Evolutionary conservation across 306 rosid species (phyloP).

Genomic region (Hippophae rhamnoides): DNA sequence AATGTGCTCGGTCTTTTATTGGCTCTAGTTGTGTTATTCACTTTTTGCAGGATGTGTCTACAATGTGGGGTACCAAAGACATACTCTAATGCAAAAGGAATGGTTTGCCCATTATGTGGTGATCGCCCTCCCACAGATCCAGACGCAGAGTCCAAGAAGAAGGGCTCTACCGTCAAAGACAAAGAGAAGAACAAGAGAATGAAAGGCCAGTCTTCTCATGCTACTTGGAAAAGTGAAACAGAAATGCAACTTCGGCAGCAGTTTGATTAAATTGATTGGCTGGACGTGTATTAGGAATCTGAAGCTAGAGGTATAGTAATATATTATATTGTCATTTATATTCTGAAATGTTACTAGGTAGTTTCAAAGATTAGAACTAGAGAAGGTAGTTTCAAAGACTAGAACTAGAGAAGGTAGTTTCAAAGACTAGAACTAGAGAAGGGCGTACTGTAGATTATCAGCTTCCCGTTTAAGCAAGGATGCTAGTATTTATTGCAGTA

Average conservation of each 20-base stretch:
- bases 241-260: slow-evolving; percentile 95
- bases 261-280: slow-evolving; percentile 42
- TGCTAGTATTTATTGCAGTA: no score
- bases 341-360: background rate
- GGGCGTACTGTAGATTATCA: no score
- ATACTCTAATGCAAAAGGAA: slow-evolving; percentile 64
- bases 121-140: slow-evolving; percentile 65
- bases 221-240: slow-evolving; percentile 89
- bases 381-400: background rate
- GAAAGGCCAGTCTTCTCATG: slow-evolving; percentile 96
- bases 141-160: slow-evolving; percentile 53
- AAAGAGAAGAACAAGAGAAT: slow-evolving; percentile 89
- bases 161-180: slow-evolving; percentile 78
- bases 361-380: background rate
- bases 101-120: slow-evolving; percentile 84
- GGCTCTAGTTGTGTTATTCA: background rate
- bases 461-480: no score
- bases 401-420: background rate
- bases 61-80: slow-evolving; percentile 95
- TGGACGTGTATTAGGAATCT: slow-evolving; percentile 13
- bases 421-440: background rate
- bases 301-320: slow-evolving; percentile 1
- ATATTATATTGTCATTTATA: background rate
- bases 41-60: slow-evolving; percentile 64
- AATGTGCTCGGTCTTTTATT: background rate